Percentiles rank a stretch among this genome's conserved stretches.
Evolutionary conservation across 2,329 filamentous ascomycete genomes (phyloP).

Genomic region (Raffaelea ambrosiae): DNA sequence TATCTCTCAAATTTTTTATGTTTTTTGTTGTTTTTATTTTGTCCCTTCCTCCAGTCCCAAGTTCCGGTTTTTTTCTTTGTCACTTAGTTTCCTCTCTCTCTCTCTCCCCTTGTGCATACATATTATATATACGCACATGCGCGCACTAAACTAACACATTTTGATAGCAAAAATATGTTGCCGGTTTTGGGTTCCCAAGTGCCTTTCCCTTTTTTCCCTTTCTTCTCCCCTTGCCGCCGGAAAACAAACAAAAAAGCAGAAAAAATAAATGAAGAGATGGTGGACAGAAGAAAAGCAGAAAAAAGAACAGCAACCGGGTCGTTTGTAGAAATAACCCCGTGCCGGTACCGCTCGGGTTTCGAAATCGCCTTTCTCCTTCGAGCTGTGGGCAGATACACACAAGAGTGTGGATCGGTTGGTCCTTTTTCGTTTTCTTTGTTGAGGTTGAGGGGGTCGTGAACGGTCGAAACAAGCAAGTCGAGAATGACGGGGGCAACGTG

Average conservation of each 20-base stretch:
- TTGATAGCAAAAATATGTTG: no score
- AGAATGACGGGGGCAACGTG: conserved; percentile 22
- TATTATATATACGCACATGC: no score
- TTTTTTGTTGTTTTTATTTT: conserved; percentile 5
- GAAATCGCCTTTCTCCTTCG: not conserved
- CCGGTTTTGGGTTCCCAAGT: no score
- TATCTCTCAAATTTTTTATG: not conserved
- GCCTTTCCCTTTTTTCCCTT: not conserved
- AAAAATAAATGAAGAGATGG: not conserved
- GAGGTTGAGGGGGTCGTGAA: not conserved
- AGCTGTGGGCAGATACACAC: not conserved
- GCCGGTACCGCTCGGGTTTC: no score
- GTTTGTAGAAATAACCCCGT: no score
- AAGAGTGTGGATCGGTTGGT: no score
- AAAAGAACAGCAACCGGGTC: not conserved
- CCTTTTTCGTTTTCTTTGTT: not conserved
- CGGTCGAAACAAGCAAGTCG: not conserved
- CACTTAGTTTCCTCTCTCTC: no score
- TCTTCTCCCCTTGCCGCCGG: not conserved
- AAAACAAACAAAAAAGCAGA: not conserved
- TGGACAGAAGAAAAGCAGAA: not conserved
- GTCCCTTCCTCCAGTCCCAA: conserved; percentile 1
- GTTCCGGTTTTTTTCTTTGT: not conserved
- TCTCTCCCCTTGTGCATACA: no score
- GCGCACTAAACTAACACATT: no score